Base-by-base conservation (phyloP, 2,329 filamentous ascomycete genomes). In the Penicillium sp. region DNA sequence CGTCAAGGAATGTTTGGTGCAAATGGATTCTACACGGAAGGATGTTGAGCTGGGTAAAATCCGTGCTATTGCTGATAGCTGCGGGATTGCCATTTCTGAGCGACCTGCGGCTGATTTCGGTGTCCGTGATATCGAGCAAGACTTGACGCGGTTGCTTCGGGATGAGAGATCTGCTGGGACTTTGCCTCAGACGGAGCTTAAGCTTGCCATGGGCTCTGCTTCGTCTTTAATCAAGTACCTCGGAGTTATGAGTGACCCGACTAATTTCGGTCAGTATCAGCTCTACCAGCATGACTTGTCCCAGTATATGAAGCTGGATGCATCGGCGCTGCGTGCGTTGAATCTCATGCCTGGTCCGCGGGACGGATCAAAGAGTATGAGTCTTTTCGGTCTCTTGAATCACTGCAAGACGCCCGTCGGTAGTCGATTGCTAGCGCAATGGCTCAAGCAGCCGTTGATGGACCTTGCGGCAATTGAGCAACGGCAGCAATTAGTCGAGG, bases 371-470 rank as follows among this genome's bases (percentile, higher is more conserved):
- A 96, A 95, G 70, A 93, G 80, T 1, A 98, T 98, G 92, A 96
- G 89, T 59, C 64, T 98, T 35, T 98, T 85, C 54, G 92, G 92
- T 0, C 70, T 98, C 12, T 72, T 98, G 28, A 96, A 98, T 55
- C 89, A 96, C 64, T 98, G 92, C 79, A 96, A 95, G 64, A 98
- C 92, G 1, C 86, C 92, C 0, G 81, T 94, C 1, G 92, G 92
- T 10, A 94, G 89, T 55, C 77, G 93, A 32, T 65, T 98, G 41
- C 71, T 98, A 18, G 83, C 90, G 1, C 93, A 98, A 60, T 98
- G 92, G 92, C 72, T 98, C 36, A 98, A 98, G 66, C 92, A 98
- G 62, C 92, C 92, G 0, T 69, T 98, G 26, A 98, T 98, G 92
- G 86, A 77, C 67, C 79, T 86, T 46, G 73, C 75, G 2, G 89